Evolutionary conservation across 371 early-diverging fungal genomes (phyloP), one percentile per base, ranked within the genome.

Genomic region (Mortierella sp.): DNA sequence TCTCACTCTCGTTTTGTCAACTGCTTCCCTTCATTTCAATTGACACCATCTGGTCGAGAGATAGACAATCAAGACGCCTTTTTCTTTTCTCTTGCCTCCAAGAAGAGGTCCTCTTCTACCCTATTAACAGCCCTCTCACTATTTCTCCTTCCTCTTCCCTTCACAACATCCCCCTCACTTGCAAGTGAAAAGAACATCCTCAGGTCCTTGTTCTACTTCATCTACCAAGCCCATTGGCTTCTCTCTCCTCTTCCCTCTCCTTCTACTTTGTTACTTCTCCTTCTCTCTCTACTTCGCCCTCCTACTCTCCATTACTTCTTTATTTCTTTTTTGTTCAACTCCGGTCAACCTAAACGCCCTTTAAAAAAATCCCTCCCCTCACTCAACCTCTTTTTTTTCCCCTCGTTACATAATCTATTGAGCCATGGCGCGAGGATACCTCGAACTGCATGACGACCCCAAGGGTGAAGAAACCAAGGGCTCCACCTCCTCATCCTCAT

Each of bases 391-490:
- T 19, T n/a, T 22, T 40, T 22, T 39, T 26, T 43, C 37, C 66
- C 2, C 41, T 64, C 24, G 22, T 26, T 26, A 4, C 24, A 47
- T 11, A 29, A 31, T 10, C 16, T n/a, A 55, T 37, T 48, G 24
- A 45, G 19, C 34, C 26, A 77, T 83, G 84, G 71, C 79, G 63
- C 79, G 79, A 53, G 79, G 79, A 64, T 83, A 83, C 39, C 63
- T 75, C 22, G 79, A 82, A 48, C 73, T 82, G 16, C 76, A 69
- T 6, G 58, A 58, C 8, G 83, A 78, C 64, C 79, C 76, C 4
- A 73, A 73, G 48, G 77, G 73, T 22, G 74, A 77, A 45, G 48
- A 44, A 26, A 31, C 37, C 58, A 58, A 58, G 19, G 58, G 58
- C 37, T 58, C 52, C 1, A 16, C 68, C 24, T 50, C 69, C 4